Evolutionary conservation across 306 rosid genomes (phyloP), one percentile per base, ranked within the genome.

Genomic region (Alnus rubra): DNA sequence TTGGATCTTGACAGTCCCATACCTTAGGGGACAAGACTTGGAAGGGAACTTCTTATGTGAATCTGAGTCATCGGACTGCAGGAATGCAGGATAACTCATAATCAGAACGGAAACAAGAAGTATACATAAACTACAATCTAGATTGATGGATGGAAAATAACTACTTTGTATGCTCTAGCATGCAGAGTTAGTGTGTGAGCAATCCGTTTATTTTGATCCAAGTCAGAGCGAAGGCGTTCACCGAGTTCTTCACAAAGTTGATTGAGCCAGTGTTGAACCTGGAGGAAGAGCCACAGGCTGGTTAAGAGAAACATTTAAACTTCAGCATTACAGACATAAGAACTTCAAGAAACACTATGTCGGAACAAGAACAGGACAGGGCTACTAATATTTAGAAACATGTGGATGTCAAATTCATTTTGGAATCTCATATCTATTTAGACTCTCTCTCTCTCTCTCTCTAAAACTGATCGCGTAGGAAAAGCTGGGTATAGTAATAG

Each of bases 241-340:
- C 87, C 81, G 79, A 94, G 82, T 80, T 94, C 98, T 78, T 91
- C 95, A 39, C 95, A 91, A 64, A 94, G 89, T 81, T 91, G 84
- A 84, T 88, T 88, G 79, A 94, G 95, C 97, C 97, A 94, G 23
- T 87, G 91, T 71, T 86, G 92, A 84, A 94, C 94, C 98, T 94
- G 82, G 80, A 80, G 55, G 60, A 50, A 33, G 63, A 86, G 74
- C 62, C 51, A 78, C 39, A 79, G 78, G 79, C 58, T 53, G 53
- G 19, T 50, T 58, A 77, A 67, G 12, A 62, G 11, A 31, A 54
- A 35, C 15, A 70, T 69, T 30, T 55, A 75, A 70, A 60, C 39
- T 42, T 55, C 59, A n/a, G 52, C 39, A 48, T 69, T 31, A 16
- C 72, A 44, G 55, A 59, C 35, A 76, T 4, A 65, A 67, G 53